Conservation (phyloP, 805 yeast species). For the Ogataea paraovalis region DNA sequence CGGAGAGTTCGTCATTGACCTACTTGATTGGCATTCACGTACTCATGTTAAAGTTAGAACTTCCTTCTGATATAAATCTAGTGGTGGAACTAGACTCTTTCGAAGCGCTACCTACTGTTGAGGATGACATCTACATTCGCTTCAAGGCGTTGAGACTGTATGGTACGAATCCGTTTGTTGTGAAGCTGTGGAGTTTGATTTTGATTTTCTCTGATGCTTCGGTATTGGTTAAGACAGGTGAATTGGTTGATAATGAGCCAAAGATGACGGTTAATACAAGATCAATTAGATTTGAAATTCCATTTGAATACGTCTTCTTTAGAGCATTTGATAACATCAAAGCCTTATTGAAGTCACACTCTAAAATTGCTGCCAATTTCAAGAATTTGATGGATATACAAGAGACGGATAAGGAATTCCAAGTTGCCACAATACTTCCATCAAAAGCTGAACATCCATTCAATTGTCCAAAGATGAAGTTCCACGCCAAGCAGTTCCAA, state of each 20-base stretch:
- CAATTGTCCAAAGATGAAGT: conserved; percentile 51
- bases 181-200: conserved; percentile 26
- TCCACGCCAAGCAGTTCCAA: conserved; percentile 53
- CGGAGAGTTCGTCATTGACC: conserved; percentile 2
- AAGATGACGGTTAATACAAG: conserved; percentile 16
- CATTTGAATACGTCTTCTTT: conserved; percentile 73
- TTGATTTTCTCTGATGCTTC: conserved; percentile 18
- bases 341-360: conserved; percentile 63
- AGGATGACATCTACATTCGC: conserved; percentile 11
- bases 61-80: conserved; percentile 27
- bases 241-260: conserved; percentile 7
- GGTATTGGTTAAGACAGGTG: conserved; percentile 7
- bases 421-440: conserved; percentile 29
- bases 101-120: conserved; percentile 16
- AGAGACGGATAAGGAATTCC: conserved; percentile 25
- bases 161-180: conserved; percentile 26
- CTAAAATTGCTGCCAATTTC: conserved; percentile 43
- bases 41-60: conserved; percentile 19
- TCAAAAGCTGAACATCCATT: conserved; percentile 36
- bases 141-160: conserved; percentile 27
- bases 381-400: conserved; percentile 20
- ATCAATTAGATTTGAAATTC: conserved; percentile 42
- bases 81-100: conserved; percentile 29
- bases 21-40: conserved; percentile 22
- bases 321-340: conserved; percentile 77